Conservation (phyloP, 2,329 filamentous ascomycete genomes). For the Aspergillus fijiensis region DNA sequence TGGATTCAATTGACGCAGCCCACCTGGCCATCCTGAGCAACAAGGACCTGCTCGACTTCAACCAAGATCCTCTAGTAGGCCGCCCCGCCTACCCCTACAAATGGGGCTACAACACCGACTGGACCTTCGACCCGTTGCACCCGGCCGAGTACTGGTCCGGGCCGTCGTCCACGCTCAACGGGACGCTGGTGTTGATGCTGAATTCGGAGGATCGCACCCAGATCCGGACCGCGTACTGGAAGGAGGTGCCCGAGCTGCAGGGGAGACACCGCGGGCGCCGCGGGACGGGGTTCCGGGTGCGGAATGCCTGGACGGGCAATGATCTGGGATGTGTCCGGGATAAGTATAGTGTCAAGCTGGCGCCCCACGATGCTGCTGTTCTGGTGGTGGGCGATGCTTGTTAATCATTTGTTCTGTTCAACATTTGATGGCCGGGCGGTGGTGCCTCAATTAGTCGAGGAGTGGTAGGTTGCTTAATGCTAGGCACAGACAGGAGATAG, state of each 20-base stretch:
- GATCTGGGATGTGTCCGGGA: conserved; percentile 31
- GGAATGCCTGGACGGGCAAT: conserved; percentile 32
- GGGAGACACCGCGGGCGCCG: background rate
- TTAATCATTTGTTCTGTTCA: background rate
- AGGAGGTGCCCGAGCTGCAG: conserved; percentile 31
- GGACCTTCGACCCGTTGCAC: conserved; percentile 34
- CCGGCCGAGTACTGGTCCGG: conserved; percentile 41
- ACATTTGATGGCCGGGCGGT: too few species aligned
- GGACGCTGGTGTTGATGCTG: conserved; percentile 34
- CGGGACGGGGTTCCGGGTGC: conserved; percentile 22
- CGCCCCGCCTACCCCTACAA: conserved; percentile 46
- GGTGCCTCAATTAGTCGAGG: too few species aligned
- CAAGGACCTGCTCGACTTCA: conserved; percentile 40
- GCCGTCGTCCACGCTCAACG: conserved; percentile 26
- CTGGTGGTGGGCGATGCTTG: conserved; percentile 26
- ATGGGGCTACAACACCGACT: conserved; percentile 37
- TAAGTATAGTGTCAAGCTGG: conserved; percentile 24
- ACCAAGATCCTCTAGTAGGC: conserved; percentile 49
- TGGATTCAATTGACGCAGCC: conserved; percentile 37
- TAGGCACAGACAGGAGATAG: too few species aligned
- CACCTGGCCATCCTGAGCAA: conserved; percentile 48
- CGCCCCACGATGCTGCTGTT: conserved; percentile 32
- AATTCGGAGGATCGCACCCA: conserved; percentile 28
- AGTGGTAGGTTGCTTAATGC: too few species aligned
- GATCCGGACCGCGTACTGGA: conserved; percentile 29